phyloP scores from a whole-genome alignment of 2,329 filamentous ascomycete species.

The Pseudogymnoascus sp. region DNA sequence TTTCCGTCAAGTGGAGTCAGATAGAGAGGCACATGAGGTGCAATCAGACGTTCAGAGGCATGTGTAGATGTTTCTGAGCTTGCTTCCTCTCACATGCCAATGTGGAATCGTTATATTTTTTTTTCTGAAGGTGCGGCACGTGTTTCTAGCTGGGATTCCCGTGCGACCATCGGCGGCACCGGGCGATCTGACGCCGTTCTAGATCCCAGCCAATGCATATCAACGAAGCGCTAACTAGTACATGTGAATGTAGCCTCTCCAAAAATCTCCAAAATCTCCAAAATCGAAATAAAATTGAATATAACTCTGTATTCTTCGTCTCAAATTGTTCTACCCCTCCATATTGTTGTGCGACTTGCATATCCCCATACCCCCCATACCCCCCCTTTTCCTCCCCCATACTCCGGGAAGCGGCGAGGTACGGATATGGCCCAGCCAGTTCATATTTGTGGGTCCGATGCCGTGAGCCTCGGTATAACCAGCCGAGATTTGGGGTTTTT shows the following conservation, averaged over 20 bases:
- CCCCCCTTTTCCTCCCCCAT: neutral
- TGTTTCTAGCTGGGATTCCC: neutral
- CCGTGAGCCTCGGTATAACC: neutral
- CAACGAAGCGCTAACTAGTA: neutral
- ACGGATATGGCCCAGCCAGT: neutral
- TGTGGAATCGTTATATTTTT: neutral
- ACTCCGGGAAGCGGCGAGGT: neutral
- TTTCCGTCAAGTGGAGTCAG: neutral
- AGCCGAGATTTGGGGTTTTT: constrained; percentile 6
- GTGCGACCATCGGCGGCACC: neutral
- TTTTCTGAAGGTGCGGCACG: neutral
- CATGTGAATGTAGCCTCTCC: constrained; percentile 2
- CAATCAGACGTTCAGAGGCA: neutral
- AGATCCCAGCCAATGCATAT: neutral
- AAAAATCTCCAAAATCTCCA: constrained; percentile 8
- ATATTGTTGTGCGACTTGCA: neutral
- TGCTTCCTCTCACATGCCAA: constrained; percentile 3
- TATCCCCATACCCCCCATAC: neutral
- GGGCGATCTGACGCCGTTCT: neutral
- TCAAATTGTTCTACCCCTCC: neutral
- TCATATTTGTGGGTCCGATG: neutral
- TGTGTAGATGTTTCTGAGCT: neutral
- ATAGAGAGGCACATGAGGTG: neutral
- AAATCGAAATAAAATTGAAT: neutral
- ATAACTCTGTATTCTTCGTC: neutral